phyloP scores from a whole-genome alignment of 1,284 basidiomycete genomes.

The Xerocomus minutiporus region DNA sequence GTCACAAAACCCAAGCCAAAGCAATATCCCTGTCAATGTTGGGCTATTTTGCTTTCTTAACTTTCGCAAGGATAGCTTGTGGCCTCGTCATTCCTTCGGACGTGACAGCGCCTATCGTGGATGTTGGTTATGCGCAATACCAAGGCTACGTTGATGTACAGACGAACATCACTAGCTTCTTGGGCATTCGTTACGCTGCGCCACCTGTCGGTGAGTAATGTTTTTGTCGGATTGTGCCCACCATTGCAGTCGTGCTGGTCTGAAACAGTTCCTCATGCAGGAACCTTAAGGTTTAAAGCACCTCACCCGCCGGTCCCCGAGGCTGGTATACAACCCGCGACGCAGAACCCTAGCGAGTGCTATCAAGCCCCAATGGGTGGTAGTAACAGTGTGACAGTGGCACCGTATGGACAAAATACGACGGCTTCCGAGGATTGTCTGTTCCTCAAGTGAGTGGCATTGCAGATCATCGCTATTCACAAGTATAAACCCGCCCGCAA shows the following conservation, averaged over 20 bases:
- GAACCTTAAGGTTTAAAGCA: constrained; percentile 16
- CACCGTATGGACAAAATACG: background rate
- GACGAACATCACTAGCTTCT: constrained; percentile 10
- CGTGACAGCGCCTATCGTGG: constrained; percentile 3
- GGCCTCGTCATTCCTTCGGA: background rate
- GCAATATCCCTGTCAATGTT: background rate
- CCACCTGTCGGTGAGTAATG: constrained; percentile 6
- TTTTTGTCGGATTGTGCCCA: background rate
- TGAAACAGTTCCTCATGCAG: background rate
- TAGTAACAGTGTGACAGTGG: background rate
- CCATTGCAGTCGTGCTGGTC: background rate
- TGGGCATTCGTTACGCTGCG: constrained; percentile 18
- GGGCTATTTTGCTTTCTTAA: background rate
- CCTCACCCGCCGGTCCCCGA: constrained; percentile 6
- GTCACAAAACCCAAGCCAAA: background rate
- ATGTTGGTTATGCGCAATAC: constrained; percentile 18
- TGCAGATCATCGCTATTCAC: background rate
- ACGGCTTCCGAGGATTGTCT: constrained; percentile 18
- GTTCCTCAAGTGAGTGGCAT: constrained; percentile 19
- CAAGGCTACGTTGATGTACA: constrained; percentile 11
- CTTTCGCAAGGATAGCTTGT: background rate
- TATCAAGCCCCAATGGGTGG: background rate
- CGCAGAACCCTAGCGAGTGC: constrained; percentile 14
- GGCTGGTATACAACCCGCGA: constrained; percentile 12
- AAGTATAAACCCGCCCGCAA: background rate